Base-by-base conservation (phyloP, 2,329 filamentous ascomycete genomes). In the Graphilbum ipis-grandicollis region DNA sequence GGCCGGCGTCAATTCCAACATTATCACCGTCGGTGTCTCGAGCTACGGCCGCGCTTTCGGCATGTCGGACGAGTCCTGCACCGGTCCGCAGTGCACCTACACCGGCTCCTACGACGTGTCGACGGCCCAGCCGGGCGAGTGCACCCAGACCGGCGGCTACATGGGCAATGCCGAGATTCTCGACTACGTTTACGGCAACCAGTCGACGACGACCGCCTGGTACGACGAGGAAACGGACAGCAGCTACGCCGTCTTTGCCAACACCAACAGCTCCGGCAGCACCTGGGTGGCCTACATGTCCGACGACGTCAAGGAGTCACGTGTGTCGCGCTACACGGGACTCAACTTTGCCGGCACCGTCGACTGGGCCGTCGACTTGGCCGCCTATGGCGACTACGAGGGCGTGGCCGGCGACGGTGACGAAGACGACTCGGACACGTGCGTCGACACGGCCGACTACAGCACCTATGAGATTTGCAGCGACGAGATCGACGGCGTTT, bases 151-250 rank as follows among this genome's bases (percentile, higher is more conserved):
- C 0, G 43, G 39, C 1, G 59, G 58, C 2, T 59, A 59, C 38
- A 51, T 62, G 6, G 46, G 56, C 4, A 46, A 59, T 34, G 51
- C 53, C 4, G 58, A 62, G 46, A 58, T 62, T 33, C 14, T 30
- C 13, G 35, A 33, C 4, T 36, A 40, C 18, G 32, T 41, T 10
- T 19, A 39, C 33, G 22, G 12, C 28, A 30, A 30, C 28, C 6
- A 13, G 28, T 19, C n/a, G 5, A 14, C 14, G 9, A 10, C 7
- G 12, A 21, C 15, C 19, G 17, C 26, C 19, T 44, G 19, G 18
- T 26, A 31, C 18, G 42, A 44, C 38, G 7, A 32, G 5, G 33
- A 2, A 22, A 42, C 33, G 28, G 28, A 44, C 40, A 43, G 37
- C 36, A 35, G 41, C 31, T 26, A 40, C 9, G 9, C 41, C 12